Evolutionary conservation across 345 rosid genomes (phyloP).

Genomic region (Salix caprea): DNA sequence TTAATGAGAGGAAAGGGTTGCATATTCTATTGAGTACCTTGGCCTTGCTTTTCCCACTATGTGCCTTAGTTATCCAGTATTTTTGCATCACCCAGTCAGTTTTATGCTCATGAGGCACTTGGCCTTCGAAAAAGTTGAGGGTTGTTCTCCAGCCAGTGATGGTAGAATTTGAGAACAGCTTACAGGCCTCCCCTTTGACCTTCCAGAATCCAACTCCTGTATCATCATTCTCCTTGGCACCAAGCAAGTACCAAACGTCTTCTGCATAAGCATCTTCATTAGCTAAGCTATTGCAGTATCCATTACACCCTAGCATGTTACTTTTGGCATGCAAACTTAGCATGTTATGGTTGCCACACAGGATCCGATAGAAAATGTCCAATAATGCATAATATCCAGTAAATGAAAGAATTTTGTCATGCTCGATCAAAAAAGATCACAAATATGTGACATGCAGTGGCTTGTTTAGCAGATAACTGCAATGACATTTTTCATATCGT

Average conservation of each 20-base stretch:
- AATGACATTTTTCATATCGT: background rate
- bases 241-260: slow-evolving; percentile 35
- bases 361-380: background rate
- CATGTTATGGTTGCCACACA: background rate
- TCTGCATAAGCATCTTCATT: slow-evolving; percentile 16
- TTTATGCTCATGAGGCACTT: slow-evolving; percentile 23
- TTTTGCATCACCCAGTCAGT: slow-evolving; percentile 46
- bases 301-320: background rate
- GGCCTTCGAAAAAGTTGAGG: slow-evolving; percentile 33
- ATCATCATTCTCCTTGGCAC: slow-evolving; percentile 14
- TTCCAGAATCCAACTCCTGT: slow-evolving; percentile 37
- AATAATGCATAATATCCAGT: too few relatives aligned
- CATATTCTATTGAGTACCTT: slow-evolving; percentile 24
- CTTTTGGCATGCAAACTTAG: background rate
- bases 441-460: background rate
- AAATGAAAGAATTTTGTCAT: background rate
- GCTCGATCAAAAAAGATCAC: background rate
- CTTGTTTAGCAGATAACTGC: background rate
- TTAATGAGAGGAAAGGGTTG: background rate
- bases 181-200: slow-evolving; percentile 33
- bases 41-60: slow-evolving; percentile 18
- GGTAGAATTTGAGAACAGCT: slow-evolving; percentile 28
- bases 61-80: slow-evolving; percentile 26
- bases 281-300: background rate
- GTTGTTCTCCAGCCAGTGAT: slow-evolving; percentile 46